A percentile compares a stretch with the other conserved stretches of the same genome.
These are phyloP conservation scores for Neophaeococcomyces mojaviensis DNA, from an alignment of 2,329 filamentous ascomycete species.

Conservation along the genomic window DNA sequence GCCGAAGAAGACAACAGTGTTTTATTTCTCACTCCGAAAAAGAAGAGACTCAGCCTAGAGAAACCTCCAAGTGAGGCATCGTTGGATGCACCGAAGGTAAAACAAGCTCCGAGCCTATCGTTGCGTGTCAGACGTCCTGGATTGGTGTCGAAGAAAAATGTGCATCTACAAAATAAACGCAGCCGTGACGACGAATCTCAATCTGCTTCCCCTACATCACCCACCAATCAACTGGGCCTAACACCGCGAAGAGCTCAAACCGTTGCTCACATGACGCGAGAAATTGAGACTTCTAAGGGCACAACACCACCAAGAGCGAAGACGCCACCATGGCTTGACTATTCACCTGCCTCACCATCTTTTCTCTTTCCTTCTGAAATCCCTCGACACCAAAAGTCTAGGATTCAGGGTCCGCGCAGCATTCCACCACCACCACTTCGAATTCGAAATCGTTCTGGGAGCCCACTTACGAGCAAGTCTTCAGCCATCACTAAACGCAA, in stretches of 20 bases:
- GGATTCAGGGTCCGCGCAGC: conserved; percentile 4
- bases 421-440: conserved; percentile 1
- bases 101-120: conserved; percentile 9
- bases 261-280: no score
- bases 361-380: neutral
- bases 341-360: neutral
- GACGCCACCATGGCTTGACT: neutral
- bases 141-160: neutral
- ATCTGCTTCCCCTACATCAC: neutral
- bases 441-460: neutral
- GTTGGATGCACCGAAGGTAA: conserved; percentile 12
- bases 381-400: neutral
- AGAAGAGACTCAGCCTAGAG: neutral
- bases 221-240: neutral
- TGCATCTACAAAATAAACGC: no score
- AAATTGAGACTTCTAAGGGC: no score
- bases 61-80: neutral
- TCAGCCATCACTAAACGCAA: neutral
- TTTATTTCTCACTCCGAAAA: conserved; percentile 16
- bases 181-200: neutral
- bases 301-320: no score
- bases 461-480: neutral
- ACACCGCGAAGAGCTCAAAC: no score
- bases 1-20: conserved; percentile 27
- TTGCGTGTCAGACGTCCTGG: conserved; percentile 4